Evolutionary conservation across 805 yeast genomes (phyloP), one percentile per base, ranked within the genome.

Genomic region (Saccharomycopsis sp.): DNA sequence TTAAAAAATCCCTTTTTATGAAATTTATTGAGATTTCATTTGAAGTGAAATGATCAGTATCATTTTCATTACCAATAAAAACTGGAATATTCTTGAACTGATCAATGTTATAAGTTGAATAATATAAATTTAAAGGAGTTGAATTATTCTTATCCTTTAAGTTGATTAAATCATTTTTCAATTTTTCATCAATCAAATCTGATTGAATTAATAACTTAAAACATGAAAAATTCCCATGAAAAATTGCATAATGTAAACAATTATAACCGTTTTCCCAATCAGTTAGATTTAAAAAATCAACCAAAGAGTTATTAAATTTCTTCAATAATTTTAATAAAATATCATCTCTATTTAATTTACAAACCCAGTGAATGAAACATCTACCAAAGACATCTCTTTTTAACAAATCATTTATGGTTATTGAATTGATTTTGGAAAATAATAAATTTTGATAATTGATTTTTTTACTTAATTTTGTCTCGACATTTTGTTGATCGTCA

Each of bases 261-360:
- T 83, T 81, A 80, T 94, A 87, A 2, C 85, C 81, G 53, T 74
- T 84, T 57, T 87, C 96, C 39, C 62, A 63, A 56, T 88, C 96
- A 2, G 64, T 58, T 0, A 69, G 51, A 3, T 59, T 50, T 2
- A 67, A 49, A 39, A 76, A 74, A 18, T 71, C 52, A 14, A 36
- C 29, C 10, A 5, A 21, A 8, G 29, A 19, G 20, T 14, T 66
- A 6, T 69, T 65, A 46, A 53, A 27, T 27, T 70, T 68, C 39
- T 63, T 64, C 30, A 80, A 56, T 5, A 81, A 48, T 18, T 61
- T 61, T 6, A 58, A 51, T 14, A 82, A 58, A 20, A 64, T 52
- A 41, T 70, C 74, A 36, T 59, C 53, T 35, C 74, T 61, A 45
- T 78, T 74, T 34, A 67, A 48, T 26, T 73, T 55, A 30, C 78